phyloP scores from a whole-genome alignment of 78 protist genomes.

The Dictyostelium intermedium region DNA sequence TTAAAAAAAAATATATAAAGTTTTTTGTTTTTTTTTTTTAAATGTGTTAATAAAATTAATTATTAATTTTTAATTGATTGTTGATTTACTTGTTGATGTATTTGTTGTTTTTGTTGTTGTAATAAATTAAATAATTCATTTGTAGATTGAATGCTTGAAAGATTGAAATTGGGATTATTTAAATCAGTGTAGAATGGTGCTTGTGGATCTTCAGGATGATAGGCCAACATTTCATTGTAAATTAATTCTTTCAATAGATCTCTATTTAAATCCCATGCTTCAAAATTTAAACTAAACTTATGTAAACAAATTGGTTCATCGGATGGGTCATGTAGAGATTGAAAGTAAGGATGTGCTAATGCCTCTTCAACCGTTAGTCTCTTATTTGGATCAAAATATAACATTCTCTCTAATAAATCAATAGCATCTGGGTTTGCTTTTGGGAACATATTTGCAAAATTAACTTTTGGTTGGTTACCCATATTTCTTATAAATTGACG shows the following conservation, averaged over 20 bases:
- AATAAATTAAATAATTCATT: background rate
- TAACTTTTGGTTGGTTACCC: slow-evolving; percentile 5
- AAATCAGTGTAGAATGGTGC: background rate
- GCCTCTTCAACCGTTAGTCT: slow-evolving; percentile 89
- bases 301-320: slow-evolving; percentile 77
- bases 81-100: slow-evolving; percentile 18
- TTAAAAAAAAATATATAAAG: too few species aligned
- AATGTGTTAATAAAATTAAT: background rate
- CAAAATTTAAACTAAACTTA: slow-evolving; percentile 67
- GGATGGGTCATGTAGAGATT: slow-evolving; percentile 58
- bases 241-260: slow-evolving; percentile 65
- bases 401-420: slow-evolving; percentile 92
- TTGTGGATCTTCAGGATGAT: slow-evolving; percentile 58
- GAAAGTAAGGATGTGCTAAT: slow-evolving; percentile 89
- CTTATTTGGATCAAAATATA: slow-evolving; percentile 92
- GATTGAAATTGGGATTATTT: slow-evolving; percentile 6
- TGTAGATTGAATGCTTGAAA: background rate
- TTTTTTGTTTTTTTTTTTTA: background rate
- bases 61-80: slow-evolving; percentile 4
- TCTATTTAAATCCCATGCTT: slow-evolving; percentile 59
- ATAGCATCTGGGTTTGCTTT: slow-evolving; percentile 81
- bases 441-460: slow-evolving; percentile 75
- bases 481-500: slow-evolving; percentile 29
- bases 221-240: slow-evolving; percentile 68
- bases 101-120: slow-evolving; percentile 52